Evolutionary conservation across 2,329 filamentous ascomycete genomes (phyloP).

Genomic region (Orbilia oligospora): DNA sequence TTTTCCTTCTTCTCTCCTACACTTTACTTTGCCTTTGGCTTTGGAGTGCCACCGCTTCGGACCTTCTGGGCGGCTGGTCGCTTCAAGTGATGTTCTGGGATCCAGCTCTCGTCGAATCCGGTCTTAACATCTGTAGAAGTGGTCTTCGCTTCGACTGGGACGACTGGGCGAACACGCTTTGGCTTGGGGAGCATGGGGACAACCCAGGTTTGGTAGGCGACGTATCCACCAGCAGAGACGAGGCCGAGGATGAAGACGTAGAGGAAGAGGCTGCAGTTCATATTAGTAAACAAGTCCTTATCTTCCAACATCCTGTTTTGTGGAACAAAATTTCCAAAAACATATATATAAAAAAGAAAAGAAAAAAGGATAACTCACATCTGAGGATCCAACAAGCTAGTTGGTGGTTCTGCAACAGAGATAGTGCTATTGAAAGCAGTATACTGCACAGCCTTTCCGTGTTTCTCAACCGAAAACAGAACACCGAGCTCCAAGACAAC

Average conservation of each 20-base stretch:
- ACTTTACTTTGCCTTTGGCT: constrained; percentile 34
- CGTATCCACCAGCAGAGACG: constrained; percentile 87
- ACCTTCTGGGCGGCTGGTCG: constrained; percentile 71
- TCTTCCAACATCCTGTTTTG: neutral
- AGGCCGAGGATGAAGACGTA: constrained; percentile 88
- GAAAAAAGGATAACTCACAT: constrained; percentile 78
- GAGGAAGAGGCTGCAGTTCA: constrained; percentile 85
- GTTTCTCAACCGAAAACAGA: constrained; percentile 78
- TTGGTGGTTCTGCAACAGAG: constrained; percentile 88
- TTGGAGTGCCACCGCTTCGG: constrained; percentile 51
- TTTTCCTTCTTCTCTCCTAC: neutral
- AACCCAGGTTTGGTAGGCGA: constrained; percentile 99
- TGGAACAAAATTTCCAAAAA: neutral
- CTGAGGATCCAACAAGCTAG: constrained; percentile 93
- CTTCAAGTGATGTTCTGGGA: constrained; percentile 89
- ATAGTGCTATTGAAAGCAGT: constrained; percentile 85
- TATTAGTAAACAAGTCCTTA: constrained; percentile 35
- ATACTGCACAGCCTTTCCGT: constrained; percentile 73
- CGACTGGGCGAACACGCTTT: constrained; percentile 73
- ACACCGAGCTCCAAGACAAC: constrained; percentile 82
- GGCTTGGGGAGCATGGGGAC: constrained; percentile 94
- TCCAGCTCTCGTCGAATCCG: constrained; percentile 93
- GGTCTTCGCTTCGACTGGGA: constrained; percentile 80
- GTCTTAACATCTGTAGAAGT: constrained; percentile 72
- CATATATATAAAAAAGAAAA: no score